Conservation (phyloP, 1,284 basidiomycete genomes). For the Pseudozyma thailandica region DNA sequence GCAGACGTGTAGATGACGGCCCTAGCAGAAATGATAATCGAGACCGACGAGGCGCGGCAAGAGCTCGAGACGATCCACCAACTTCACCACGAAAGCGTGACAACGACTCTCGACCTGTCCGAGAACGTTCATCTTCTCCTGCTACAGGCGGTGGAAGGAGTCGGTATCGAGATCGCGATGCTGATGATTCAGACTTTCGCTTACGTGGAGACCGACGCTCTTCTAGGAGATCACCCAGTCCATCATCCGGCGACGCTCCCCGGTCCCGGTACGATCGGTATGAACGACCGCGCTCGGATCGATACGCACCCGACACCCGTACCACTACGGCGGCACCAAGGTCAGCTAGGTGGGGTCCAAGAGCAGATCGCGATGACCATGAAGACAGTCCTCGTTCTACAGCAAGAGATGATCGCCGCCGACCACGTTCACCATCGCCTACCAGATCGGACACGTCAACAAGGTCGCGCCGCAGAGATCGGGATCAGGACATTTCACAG, state of each 20-base stretch:
- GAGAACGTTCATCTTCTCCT: conserved; percentile 27
- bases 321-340: background rate
- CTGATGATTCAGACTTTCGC: conserved; percentile 13
- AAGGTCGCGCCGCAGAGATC: conserved; percentile 14
- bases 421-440: conserved; percentile 24
- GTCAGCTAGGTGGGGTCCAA: conserved; percentile 13
- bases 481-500: conserved; percentile 6
- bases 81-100: conserved; percentile 28
- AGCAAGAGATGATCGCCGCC: conserved; percentile 9
- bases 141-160: background rate
- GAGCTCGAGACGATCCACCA: conserved; percentile 12
- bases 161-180: background rate
- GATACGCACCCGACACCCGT: conserved; percentile 6
- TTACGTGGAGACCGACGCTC: conserved; percentile 8
- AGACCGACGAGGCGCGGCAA: conserved; percentile 3
- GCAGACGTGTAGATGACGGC: conserved; percentile 28
- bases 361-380: conserved; percentile 11
- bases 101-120: background rate
- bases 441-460: conserved; percentile 27
- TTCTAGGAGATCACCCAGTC: conserved; percentile 24
- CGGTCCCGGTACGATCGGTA: conserved; percentile 9
- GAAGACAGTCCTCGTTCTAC: background rate
- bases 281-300: conserved; percentile 14
- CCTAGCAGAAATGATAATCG: conserved; percentile 1
- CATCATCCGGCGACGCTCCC: conserved; percentile 2